phyloP scores from a whole-genome alignment of 495 filamentous ascomycete species.

The Neurospora africana region DNA sequence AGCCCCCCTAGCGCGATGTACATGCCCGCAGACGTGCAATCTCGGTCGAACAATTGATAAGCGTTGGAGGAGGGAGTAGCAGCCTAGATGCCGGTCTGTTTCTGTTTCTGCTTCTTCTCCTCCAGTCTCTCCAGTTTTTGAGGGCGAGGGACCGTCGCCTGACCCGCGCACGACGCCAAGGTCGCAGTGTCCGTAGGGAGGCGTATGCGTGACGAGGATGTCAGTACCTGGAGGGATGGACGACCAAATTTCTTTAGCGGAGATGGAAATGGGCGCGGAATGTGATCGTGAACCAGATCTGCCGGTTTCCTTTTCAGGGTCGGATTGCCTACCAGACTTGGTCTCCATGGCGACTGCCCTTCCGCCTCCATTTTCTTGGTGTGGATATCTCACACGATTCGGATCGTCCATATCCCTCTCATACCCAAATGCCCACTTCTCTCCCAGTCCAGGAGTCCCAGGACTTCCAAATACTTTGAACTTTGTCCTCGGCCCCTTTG shows the following conservation, averaged over 20 bases:
- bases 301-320: too few species aligned
- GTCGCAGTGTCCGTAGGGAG: constrained; percentile 65
- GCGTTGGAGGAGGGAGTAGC: constrained; percentile 56
- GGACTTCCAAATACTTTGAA: constrained; percentile 75
- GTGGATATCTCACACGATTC: too few species aligned
- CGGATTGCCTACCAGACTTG: too few species aligned
- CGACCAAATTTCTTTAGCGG: constrained; percentile 31
- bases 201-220: constrained; percentile 80
- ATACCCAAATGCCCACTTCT: constrained; percentile 65
- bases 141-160: too few species aligned
- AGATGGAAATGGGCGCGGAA: too few species aligned
- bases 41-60: constrained; percentile 67
- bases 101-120: background rate
- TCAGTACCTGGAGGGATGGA: constrained; percentile 60
- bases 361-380: too few species aligned
- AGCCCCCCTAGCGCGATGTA: constrained; percentile 58
- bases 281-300: too few species aligned
- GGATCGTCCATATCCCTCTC: constrained; percentile 19
- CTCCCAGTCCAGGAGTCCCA: constrained; percentile 48
- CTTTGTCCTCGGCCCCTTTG: constrained; percentile 49
- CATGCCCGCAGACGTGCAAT: constrained; percentile 82
- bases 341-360: too few species aligned
- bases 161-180: constrained; percentile 28
- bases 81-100: constrained; percentile 40
- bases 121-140: background rate